Evolutionary conservation across 257 asterid genomes (phyloP).

Genomic region (Phtheirospermum japonicum): DNA sequence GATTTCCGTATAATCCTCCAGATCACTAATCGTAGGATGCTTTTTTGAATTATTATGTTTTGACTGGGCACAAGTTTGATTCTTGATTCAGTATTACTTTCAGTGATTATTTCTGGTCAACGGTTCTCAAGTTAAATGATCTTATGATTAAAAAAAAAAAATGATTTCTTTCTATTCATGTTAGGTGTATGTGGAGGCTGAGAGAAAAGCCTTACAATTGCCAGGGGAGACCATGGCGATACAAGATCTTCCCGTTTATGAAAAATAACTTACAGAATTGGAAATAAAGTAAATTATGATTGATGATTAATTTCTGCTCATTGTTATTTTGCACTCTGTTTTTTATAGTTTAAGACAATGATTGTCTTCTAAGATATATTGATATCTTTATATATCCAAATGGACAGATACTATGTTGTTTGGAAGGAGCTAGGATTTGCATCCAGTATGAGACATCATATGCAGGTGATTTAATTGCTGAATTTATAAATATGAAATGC

Average conservation of each 20-base stretch:
- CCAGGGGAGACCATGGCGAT: conserved; percentile 39
- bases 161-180: conserved; percentile 18
- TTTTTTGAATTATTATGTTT: too few relatives aligned
- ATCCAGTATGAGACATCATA: conserved; percentile 70
- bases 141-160: not conserved
- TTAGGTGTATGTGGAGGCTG: conserved; percentile 88
- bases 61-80: too few relatives aligned
- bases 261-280: conserved; percentile 66
- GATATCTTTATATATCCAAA: not conserved
- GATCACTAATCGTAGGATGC: too few relatives aligned
- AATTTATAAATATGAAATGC: too few relatives aligned
- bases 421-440: conserved; percentile 80
- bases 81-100: too few relatives aligned
- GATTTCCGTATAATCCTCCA: too few relatives aligned
- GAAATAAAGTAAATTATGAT: conserved; percentile 52
- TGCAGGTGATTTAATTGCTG: conserved; percentile 62
- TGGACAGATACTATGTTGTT: conserved; percentile 69
- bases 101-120: not conserved
- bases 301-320: not conserved
- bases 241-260: conserved; percentile 43
- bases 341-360: conserved; percentile 8
- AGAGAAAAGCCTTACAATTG: conserved; percentile 51
- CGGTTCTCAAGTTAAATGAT: conserved; percentile 4
- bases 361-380: not conserved
- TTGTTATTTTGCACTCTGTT: conserved; percentile 5